Conservation (phyloP, 2,329 filamentous ascomycete species). For the Aureobasidium namibiae region DNA sequence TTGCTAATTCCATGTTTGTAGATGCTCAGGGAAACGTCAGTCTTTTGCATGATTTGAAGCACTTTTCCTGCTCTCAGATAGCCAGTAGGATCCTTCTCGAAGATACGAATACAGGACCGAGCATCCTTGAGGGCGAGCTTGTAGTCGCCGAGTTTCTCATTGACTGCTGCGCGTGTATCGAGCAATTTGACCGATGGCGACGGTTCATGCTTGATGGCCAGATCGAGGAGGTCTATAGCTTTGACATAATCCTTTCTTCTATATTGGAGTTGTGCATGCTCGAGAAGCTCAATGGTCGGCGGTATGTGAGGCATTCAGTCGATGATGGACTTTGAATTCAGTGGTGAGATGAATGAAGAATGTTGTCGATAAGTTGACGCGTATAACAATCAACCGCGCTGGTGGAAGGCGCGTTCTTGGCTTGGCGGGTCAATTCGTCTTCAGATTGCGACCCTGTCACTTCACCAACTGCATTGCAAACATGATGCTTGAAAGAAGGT, state of each 20-base stretch:
- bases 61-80: conserved; percentile 49
- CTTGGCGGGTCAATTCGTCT: background rate
- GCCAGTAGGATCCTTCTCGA: conserved; percentile 46
- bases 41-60: conserved; percentile 41
- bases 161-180: conserved; percentile 48
- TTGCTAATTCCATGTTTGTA: conserved; percentile 51
- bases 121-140: conserved; percentile 48
- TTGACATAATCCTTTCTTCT: conserved; percentile 34
- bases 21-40: conserved; percentile 45
- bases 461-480: background rate
- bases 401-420: background rate
- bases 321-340: background rate
- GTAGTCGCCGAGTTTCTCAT: conserved; percentile 44
- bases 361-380: background rate
- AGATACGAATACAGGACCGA: conserved; percentile 46
- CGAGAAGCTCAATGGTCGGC: conserved; percentile 22
- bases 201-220: conserved; percentile 33
- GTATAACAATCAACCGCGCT: background rate
- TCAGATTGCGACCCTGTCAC: background rate
- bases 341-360: background rate
- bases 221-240: conserved; percentile 31
- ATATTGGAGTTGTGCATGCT: conserved; percentile 36
- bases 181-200: conserved; percentile 32
- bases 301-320: conserved; percentile 9
- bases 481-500: too few species aligned